Percentiles rank a stretch among this genome's conserved stretches.
phyloP scores from a whole-genome alignment of 179 eudicot genomes.

The Beta lomatogona region DNA sequence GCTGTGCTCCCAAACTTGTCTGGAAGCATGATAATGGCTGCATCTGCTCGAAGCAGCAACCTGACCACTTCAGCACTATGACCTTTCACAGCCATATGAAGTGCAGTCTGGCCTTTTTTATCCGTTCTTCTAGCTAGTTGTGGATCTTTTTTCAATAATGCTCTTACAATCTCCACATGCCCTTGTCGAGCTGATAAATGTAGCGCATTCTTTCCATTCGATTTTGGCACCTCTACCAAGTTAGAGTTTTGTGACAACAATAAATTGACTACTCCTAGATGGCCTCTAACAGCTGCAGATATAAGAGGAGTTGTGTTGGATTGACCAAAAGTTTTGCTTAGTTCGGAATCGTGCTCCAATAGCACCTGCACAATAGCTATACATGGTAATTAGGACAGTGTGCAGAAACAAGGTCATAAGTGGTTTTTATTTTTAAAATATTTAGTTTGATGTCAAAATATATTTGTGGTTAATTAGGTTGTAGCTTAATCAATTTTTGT shows the following conservation, averaged over 20 bases:
- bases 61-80: constrained; percentile 59
- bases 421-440: no score
- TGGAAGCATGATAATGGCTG: constrained; percentile 62
- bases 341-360: constrained; percentile 53
- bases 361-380: constrained; percentile 71
- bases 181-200: constrained; percentile 78
- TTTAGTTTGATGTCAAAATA: no score
- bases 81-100: constrained; percentile 93
- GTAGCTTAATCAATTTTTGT: no score
- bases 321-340: constrained; percentile 60
- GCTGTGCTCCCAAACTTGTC: constrained; percentile 75
- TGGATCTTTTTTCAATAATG: constrained; percentile 56
- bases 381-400: constrained; percentile 10
- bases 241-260: constrained; percentile 49
- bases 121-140: constrained; percentile 64
- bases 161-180: constrained; percentile 64
- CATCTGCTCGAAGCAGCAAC: constrained; percentile 60
- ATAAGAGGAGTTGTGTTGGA: constrained; percentile 73
- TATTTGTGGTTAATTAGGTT: no score
- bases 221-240: constrained; percentile 50
- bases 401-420: no score
- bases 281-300: constrained; percentile 74
- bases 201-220: constrained; percentile 78
- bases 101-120: constrained; percentile 79
- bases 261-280: constrained; percentile 56